These are phyloP conservation scores for Huntiella omanensis DNA, from an alignment of 2,329 filamentous ascomycete species.

Conservation along the genomic window DNA sequence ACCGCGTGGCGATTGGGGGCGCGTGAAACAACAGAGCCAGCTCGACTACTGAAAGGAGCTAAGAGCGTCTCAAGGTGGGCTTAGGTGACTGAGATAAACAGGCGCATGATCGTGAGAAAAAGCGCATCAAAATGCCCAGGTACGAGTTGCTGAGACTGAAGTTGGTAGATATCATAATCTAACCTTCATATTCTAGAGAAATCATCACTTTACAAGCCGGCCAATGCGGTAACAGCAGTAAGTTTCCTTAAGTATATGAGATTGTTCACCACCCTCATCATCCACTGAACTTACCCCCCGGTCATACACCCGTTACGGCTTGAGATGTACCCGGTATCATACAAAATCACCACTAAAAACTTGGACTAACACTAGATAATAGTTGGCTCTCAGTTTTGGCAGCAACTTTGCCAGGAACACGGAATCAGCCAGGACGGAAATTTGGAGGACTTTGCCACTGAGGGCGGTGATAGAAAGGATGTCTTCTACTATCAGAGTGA, in stretches of 20 bases:
- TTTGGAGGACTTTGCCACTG: slow-evolving; percentile 90
- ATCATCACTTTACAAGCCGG: slow-evolving; percentile 98
- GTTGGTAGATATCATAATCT: neutral
- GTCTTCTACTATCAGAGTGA: slow-evolving; percentile 99
- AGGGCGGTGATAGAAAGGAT: slow-evolving; percentile 94
- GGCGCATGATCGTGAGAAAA: slow-evolving; percentile 3
- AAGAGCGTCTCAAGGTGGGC: no score
- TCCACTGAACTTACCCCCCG: neutral
- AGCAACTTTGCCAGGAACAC: slow-evolving; percentile 93
- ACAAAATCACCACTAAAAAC: neutral
- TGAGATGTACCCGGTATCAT: slow-evolving; percentile 12
- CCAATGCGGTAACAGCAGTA: slow-evolving; percentile 98
- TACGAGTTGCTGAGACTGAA: neutral
- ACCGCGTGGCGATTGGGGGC: no score
- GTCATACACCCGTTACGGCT: neutral
- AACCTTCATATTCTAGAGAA: slow-evolving; percentile 40
- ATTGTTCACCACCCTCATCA: neutral
- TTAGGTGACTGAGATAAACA: no score
- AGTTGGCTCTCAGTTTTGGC: slow-evolving; percentile 98
- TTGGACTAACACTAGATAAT: neutral
- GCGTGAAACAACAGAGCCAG: no score
- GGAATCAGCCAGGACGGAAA: slow-evolving; percentile 96
- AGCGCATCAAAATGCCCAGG: slow-evolving; percentile 11
- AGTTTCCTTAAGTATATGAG: slow-evolving; percentile 24
- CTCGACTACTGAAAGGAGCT: no score